phyloP scores from a whole-genome alignment of 768 basidiomycete genomes.

The Nidularia sp. region DNA sequence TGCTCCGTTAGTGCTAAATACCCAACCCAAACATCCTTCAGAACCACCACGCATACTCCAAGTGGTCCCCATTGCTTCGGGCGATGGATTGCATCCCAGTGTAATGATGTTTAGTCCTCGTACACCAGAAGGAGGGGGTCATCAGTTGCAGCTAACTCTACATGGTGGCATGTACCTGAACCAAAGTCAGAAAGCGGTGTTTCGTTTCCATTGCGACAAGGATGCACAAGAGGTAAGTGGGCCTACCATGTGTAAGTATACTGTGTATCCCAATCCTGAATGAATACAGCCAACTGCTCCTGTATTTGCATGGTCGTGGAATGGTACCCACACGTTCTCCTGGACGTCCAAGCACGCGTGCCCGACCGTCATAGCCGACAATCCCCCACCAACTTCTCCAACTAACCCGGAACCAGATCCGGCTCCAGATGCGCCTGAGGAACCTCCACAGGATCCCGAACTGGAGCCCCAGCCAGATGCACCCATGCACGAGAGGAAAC shows the following conservation, averaged over 20 bases:
- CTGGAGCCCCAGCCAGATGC: no score
- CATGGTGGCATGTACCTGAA: slow-evolving; percentile 23
- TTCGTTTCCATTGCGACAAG: slow-evolving; percentile 23
- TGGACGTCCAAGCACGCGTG: slow-evolving; percentile 20
- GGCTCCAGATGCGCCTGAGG: slow-evolving; percentile 8
- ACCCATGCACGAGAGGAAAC: no score
- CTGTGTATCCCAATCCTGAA: background rate
- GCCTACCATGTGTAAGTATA: background rate
- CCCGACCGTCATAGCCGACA: slow-evolving; percentile 9
- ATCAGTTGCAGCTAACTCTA: slow-evolving; percentile 16
- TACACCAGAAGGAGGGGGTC: no score
- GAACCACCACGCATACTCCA: slow-evolving; percentile 27
- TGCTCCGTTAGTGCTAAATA: slow-evolving; percentile 13
- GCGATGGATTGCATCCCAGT: background rate
- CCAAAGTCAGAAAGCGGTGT: slow-evolving; percentile 21
- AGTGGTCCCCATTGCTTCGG: slow-evolving; percentile 24
- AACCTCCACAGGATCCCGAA: slow-evolving; percentile 9
- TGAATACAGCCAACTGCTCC: slow-evolving; percentile 2
- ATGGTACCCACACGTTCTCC: slow-evolving; percentile 19
- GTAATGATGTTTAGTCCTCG: no score
- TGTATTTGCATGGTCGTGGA: slow-evolving; percentile 15
- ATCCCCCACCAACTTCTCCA: background rate
- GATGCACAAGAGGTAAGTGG: slow-evolving; percentile 11
- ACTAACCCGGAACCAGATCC: slow-evolving; percentile 4
- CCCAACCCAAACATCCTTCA: slow-evolving; percentile 24